Evolutionary conservation across 495 filamentous ascomycete species (phyloP).

Genomic region (Neurospora sp.): DNA sequence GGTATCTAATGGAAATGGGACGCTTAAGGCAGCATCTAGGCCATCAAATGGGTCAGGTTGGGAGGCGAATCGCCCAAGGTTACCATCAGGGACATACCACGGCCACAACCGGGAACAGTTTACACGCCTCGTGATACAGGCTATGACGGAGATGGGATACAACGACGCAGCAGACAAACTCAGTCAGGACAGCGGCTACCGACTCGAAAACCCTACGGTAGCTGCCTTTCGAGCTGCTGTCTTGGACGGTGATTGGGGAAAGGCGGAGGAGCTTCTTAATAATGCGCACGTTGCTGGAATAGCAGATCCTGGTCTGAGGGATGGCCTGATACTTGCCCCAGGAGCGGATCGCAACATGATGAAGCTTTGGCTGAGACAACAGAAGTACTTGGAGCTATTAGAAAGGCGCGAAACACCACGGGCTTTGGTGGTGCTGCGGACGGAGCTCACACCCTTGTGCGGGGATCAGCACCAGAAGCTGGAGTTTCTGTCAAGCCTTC

Average conservation of each 20-base stretch:
- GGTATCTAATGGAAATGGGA: slow-evolving; percentile 34
- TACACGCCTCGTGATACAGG: slow-evolving; percentile 85
- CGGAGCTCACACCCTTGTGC: slow-evolving; percentile 81
- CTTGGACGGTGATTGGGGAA: slow-evolving; percentile 68
- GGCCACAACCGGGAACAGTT: slow-evolving; percentile 92
- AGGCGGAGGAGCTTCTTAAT: slow-evolving; percentile 74
- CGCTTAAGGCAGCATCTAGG: slow-evolving; percentile 20
- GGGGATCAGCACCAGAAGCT: slow-evolving; percentile 59
- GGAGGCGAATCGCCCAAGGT: slow-evolving; percentile 13
- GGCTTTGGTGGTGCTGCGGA: slow-evolving; percentile 71
- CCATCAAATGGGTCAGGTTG: slow-evolving; percentile 30
- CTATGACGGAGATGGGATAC: slow-evolving; percentile 81
- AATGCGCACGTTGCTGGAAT: slow-evolving; percentile 38
- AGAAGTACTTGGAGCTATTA: slow-evolving; percentile 90
- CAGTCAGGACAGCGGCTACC: slow-evolving; percentile 73
- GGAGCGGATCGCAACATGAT: slow-evolving; percentile 36
- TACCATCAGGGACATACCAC: slow-evolving; percentile 32
- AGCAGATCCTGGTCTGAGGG: slow-evolving; percentile 1
- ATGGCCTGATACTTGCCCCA: slow-evolving; percentile 38
- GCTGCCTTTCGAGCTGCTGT: slow-evolving; percentile 76
- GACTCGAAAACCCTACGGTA: slow-evolving; percentile 77
- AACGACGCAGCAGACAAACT: slow-evolving; percentile 60
- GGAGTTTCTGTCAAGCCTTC: slow-evolving; percentile 76
- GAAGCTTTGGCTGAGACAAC: slow-evolving; percentile 71
- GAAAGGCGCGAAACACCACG: slow-evolving; percentile 61